Base-by-base conservation (phyloP, 2,329 filamentous ascomycete genomes). In the Cephalotrichum gorgonifer region DNA sequence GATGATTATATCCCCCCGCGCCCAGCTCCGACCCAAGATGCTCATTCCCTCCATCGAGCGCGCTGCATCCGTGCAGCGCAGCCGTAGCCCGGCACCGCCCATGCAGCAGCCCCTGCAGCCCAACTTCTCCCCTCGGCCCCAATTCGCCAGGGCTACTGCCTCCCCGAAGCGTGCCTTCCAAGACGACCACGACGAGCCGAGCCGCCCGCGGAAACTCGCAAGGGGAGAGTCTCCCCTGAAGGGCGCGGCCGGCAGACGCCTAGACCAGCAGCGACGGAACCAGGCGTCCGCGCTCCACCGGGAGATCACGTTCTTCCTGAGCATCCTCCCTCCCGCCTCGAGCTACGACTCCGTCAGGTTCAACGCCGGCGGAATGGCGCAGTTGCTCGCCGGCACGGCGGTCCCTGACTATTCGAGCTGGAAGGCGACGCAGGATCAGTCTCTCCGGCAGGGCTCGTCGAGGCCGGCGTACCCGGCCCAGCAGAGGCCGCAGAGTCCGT, bases 161-260 rank as follows among this genome's bases (percentile, higher is more conserved):
- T 81, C 78, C 2, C 78, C 78, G 2, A 82, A 81, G 61, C 73
- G 83, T 41, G 75, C 83, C 0, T 76, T 81, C 35, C 78, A 75
- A 2, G 86, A 90, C 51, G 89, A 95, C 38, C 33, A 45, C 20
- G 84, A 88, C 33, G 83, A 84, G 52, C 69, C 75, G 33, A 81
- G 81, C 55, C 84, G 86, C 20, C 88, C 89, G 1, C 86, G 90
- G 56, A 96, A 97, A 64, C 76, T 96, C 47, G 79, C 84, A 44
- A 82, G 94, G 42, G 90, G 85, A n/a, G 89, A 87, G 50, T 97
- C 91, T 5, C 93, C 94, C 0, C 75, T 97, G 33, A 98, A 97
- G 63, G 88, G 88, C 14, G 87, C 88, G 1, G 88, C 91, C 33
- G 88, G 88, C 25, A 83, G 90, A 50, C 83, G 90, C 31, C 74